These are phyloP conservation scores for Scolecobasidium constrictum DNA, from an alignment of 2,329 filamentous ascomycete species.

Conservation along the genomic window DNA sequence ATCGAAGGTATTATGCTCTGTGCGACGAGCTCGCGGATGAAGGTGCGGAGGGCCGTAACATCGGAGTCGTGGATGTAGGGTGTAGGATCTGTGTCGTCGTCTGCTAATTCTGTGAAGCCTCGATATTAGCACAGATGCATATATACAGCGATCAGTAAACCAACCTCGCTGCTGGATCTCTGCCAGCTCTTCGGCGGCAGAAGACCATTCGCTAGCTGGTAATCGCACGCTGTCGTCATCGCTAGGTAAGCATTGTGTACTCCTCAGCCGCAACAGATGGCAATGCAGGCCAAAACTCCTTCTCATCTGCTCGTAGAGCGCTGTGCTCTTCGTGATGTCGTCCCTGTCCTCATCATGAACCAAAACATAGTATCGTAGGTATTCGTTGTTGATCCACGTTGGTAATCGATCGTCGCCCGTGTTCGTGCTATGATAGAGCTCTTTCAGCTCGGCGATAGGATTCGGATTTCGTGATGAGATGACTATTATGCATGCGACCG, in stretches of 20 bases:
- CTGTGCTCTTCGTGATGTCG: constrained; percentile 81
- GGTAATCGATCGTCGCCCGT: constrained; percentile 64
- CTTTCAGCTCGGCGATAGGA: constrained; percentile 78
- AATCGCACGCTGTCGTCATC: constrained; percentile 84
- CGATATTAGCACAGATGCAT: neutral
- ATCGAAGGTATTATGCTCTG: constrained; percentile 93
- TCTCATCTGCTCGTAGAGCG: constrained; percentile 97
- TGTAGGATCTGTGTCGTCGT: constrained; percentile 60
- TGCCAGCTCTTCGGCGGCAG: constrained; percentile 72
- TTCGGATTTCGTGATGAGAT: constrained; percentile 79
- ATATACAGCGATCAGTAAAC: constrained; percentile 5
- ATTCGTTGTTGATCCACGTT: constrained; percentile 82
- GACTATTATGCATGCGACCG: constrained; percentile 86
- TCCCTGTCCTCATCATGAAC: constrained; percentile 94
- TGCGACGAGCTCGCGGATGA: constrained; percentile 88
- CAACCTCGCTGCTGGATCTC: constrained; percentile 56
- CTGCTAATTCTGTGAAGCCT: constrained; percentile 44
- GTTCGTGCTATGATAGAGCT: constrained; percentile 75
- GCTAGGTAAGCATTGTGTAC: constrained; percentile 72
- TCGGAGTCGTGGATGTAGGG: constrained; percentile 88
- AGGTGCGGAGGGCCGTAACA: constrained; percentile 73
- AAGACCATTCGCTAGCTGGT: constrained; percentile 78
- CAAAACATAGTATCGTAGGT: constrained; percentile 88
- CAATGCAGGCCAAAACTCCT: constrained; percentile 94
- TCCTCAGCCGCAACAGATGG: constrained; percentile 77